Evolutionary conservation across 768 basidiomycete genomes (phyloP), one percentile per base, ranked within the genome.

Genomic region (Hydnomerulius pinastri): DNA sequence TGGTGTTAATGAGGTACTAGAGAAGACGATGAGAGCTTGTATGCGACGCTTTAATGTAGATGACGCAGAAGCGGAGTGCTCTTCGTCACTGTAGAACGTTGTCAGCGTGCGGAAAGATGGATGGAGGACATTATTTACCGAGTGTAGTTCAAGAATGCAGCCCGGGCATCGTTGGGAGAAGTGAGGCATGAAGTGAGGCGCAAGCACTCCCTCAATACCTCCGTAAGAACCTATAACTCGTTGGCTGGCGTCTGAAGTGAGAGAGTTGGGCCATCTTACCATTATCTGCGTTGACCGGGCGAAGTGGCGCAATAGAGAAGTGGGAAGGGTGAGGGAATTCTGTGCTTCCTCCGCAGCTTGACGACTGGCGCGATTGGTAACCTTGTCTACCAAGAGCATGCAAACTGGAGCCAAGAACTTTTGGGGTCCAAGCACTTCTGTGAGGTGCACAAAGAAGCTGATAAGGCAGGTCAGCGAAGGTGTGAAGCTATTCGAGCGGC

Each of bases 391-490:
- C 20, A 98, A 75, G 0, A 98, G 80, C 83, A 97, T 88, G 47
- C 79, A 83, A 12, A 97, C 67, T 0, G 93, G 87, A 0, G 90
- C 77, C 37, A 96, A 71, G 74, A 95, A 99, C 24, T 92, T 85
- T 7, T 77, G 71, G 6, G 86, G 73, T 3, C 92, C 94, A 18
- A 98, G 78, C 2, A 88, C 85, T 47, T 91, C 84, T 18, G 90
- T 80, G 12, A 99, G 79, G 63, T 95, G 92, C 2, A 83, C 76
- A 70, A 94, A 98, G 71, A 99, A 96, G 48, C 92, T 95, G 53
- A 4, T 5, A 18, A 10, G 1, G 28, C 18, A 15, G 1, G 23
- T 64, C 20, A 65, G 52, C 20, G 39, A 47, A 36, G 35, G 11
- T 17, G 5, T 23, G 17, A 1, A 25, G 6, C 23, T 8, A 32